These are phyloP conservation scores for Gnomoniopsis sp. DNA, from an alignment of 2,329 filamentous ascomycete genomes.

Conservation along the genomic window DNA sequence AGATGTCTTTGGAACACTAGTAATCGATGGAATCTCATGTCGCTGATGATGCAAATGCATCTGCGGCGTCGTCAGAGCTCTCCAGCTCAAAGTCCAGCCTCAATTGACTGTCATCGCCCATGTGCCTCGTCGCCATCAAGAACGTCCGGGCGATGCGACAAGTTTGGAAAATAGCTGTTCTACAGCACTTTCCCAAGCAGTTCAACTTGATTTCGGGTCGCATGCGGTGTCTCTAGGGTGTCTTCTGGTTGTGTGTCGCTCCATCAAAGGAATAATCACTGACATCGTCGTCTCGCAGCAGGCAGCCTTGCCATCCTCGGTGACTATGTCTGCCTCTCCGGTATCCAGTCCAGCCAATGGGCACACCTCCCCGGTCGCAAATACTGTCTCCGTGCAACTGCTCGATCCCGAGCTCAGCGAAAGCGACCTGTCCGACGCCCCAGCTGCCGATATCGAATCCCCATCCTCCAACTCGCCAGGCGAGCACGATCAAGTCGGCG, in stretches of 20 bases:
- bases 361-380: constrained; percentile 54
- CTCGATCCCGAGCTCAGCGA: constrained; percentile 56
- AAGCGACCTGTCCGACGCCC: constrained; percentile 72
- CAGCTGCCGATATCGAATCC: constrained; percentile 42
- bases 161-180: constrained; percentile 30
- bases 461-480: constrained; percentile 17
- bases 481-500: constrained; percentile 34
- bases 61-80: constrained; percentile 21
- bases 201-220: constrained; percentile 31
- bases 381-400: constrained; percentile 37
- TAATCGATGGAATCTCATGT: constrained; percentile 34
- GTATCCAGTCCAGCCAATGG: constrained; percentile 65
- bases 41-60: constrained; percentile 30
- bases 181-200: constrained; percentile 21
- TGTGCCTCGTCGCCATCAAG: constrained; percentile 49
- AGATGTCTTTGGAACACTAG: constrained; percentile 22
- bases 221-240: constrained; percentile 26
- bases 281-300: constrained; percentile 50
- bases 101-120: constrained; percentile 43
- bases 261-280: constrained; percentile 38
- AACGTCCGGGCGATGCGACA: constrained; percentile 41
- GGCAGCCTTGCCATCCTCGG: constrained; percentile 60
- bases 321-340: constrained; percentile 61
- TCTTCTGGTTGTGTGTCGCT: constrained; percentile 22
- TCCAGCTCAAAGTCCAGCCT: constrained; percentile 24